Evolutionary conservation across 306 rosid genomes (phyloP).

Genomic region (Notholithocarpus densiflorus): DNA sequence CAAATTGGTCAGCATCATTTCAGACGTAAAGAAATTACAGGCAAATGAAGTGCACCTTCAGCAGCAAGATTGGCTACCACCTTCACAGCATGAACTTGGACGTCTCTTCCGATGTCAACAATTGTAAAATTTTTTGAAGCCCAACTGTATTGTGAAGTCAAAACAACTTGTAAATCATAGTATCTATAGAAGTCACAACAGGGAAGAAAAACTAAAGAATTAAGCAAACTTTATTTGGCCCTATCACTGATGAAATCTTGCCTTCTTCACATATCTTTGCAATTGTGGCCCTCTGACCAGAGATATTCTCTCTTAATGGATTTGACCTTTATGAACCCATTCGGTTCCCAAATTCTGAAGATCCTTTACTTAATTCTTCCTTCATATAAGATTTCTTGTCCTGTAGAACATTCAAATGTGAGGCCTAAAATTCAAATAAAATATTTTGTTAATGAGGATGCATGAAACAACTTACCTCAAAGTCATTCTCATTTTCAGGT

Average conservation of each 20-base stretch:
- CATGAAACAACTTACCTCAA: constrained; percentile 36
- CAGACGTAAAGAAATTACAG: neutral
- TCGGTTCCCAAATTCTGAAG: constrained; percentile 33
- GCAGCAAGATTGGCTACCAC: constrained; percentile 77
- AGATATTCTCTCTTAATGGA: constrained; percentile 38
- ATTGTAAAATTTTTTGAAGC: constrained; percentile 51
- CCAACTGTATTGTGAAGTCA: constrained; percentile 45
- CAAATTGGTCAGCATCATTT: neutral
- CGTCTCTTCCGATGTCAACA: constrained; percentile 59
- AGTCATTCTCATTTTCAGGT: constrained; percentile 37
- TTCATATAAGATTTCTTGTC: constrained; percentile 37
- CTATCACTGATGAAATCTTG: constrained; percentile 21
- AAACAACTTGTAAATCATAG: constrained; percentile 13
- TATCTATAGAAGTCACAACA: neutral
- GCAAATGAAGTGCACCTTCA: constrained; percentile 46
- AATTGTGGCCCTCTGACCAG: constrained; percentile 55
- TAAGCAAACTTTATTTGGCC: neutral
- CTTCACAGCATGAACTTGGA: constrained; percentile 70
- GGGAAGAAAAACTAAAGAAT: neutral
- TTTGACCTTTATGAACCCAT: constrained; percentile 26
- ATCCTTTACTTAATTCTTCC: constrained; percentile 34
- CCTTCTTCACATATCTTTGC: constrained; percentile 77
- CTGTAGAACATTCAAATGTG: constrained; percentile 21
- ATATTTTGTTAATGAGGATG: neutral
- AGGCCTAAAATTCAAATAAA: neutral